phyloP scores from a whole-genome alignment of 225 moss, liverwort and hornwort species.

The Marchantia paleacea region DNA sequence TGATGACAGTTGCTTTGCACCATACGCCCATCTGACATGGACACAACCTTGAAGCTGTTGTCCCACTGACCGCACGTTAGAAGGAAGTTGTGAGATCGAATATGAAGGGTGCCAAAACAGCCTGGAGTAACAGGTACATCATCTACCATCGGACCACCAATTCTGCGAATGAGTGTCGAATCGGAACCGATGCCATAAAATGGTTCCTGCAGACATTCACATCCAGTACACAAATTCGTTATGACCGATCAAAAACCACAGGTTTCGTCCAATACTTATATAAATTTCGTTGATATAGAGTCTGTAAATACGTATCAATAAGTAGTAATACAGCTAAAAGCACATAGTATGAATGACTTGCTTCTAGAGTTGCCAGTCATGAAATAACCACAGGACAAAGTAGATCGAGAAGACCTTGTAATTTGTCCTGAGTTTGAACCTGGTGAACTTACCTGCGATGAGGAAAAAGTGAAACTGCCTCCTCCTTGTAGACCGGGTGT shows the following conservation, averaged over 20 bases:
- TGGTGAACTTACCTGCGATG: slow-evolving; percentile 52
- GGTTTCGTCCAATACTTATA: no score
- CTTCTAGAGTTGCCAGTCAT: no score
- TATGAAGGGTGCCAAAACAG: slow-evolving; percentile 69
- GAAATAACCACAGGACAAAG: no score
- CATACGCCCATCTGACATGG: slow-evolving; percentile 65
- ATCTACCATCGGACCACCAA: slow-evolving; percentile 57
- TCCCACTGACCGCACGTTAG: slow-evolving; percentile 83
- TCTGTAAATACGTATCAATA: no score
- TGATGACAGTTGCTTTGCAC: slow-evolving; percentile 77
- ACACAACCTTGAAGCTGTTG: slow-evolving; percentile 78
- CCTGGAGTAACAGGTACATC: slow-evolving; percentile 50
- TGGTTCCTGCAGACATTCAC: slow-evolving; percentile 50
- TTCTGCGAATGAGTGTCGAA: slow-evolving; percentile 53
- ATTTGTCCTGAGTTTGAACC: background rate
- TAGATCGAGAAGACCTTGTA: no score
- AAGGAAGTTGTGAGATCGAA: slow-evolving; percentile 61
- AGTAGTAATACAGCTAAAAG: no score
- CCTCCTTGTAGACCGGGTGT: slow-evolving; percentile 57
- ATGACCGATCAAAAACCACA: background rate
- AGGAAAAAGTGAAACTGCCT: slow-evolving; percentile 71
- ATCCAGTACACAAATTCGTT: background rate
- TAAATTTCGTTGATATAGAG: no score
- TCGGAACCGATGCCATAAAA: slow-evolving; percentile 69
- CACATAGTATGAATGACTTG: no score